A percentile compares a stretch with the other conserved stretches of the same genome.
Conservation (phyloP, 768 basidiomycete genomes). For the Chalciporus chontae region DNA sequence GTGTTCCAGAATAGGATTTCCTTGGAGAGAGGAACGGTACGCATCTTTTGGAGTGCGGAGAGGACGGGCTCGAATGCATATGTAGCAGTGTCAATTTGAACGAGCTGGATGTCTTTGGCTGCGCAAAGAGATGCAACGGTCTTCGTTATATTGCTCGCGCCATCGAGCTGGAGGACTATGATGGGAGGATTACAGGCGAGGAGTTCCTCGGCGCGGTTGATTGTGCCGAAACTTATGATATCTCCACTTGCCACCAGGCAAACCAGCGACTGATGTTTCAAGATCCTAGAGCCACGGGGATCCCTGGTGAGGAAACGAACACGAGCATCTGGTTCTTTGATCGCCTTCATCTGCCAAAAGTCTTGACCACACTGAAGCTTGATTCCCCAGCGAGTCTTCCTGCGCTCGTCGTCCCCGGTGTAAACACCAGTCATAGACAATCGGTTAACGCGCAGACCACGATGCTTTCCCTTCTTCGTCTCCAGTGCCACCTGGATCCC, state of each 20-base stretch:
- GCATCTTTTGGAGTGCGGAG: constrained; percentile 46
- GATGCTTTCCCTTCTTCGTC: constrained; percentile 32
- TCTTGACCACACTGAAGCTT: constrained; percentile 34
- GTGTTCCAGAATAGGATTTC: constrained; percentile 55
- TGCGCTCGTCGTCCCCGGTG: constrained; percentile 20
- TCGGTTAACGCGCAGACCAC: constrained; percentile 28
- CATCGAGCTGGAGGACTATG: constrained; percentile 53
- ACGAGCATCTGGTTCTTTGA: neutral
- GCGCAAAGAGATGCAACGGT: constrained; percentile 38
- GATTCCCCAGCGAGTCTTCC: constrained; percentile 40
- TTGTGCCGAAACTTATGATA: constrained; percentile 50
- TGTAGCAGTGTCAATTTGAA: constrained; percentile 55
- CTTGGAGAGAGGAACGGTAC: constrained; percentile 40
- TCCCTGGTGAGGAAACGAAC: neutral
- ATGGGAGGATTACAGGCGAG: constrained; percentile 45
- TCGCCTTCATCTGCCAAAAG: constrained; percentile 32
- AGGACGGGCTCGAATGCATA: constrained; percentile 64
- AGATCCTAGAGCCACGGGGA: constrained; percentile 28
- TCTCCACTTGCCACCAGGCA: constrained; percentile 48
- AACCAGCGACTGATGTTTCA: constrained; percentile 52
- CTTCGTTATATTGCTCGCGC: constrained; percentile 33
- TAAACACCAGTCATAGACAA: constrained; percentile 37
- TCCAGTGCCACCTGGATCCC: constrained; percentile 42
- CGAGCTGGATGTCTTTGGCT: constrained; percentile 35
- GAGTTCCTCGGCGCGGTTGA: constrained; percentile 53